phyloP scores from a whole-genome alignment of 2,329 filamentous ascomycete genomes.

The Colletotrichum sublineola region DNA sequence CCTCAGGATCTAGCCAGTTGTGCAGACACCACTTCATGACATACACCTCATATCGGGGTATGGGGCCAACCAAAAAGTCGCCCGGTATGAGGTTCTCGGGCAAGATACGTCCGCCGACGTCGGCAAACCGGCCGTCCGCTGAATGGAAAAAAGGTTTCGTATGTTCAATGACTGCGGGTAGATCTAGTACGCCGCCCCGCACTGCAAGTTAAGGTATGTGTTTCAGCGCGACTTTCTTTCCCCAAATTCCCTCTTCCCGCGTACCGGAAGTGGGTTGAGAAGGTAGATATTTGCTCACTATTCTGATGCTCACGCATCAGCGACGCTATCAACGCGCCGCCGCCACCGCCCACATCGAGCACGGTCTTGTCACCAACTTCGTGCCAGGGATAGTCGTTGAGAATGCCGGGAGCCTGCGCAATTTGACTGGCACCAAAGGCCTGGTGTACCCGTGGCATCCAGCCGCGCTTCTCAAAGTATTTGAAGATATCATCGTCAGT shows the following conservation, averaged over 20 bases:
- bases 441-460: constrained; percentile 51
- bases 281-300: too few species aligned
- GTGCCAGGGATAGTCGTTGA: constrained; percentile 57
- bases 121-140: constrained; percentile 48
- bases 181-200: constrained; percentile 54
- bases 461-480: constrained; percentile 53
- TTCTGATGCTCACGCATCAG: constrained; percentile 47
- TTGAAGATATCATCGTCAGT: constrained; percentile 57
- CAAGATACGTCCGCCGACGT: constrained; percentile 50
- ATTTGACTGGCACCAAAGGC: constrained; percentile 54
- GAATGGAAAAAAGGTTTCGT: constrained; percentile 46
- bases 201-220: constrained; percentile 43
- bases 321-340: constrained; percentile 52
- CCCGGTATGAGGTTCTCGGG: constrained; percentile 49
- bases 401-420: constrained; percentile 55
- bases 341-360: constrained; percentile 57
- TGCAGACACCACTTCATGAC: constrained; percentile 58
- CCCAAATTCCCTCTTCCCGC: too few species aligned
- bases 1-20: constrained; percentile 55
- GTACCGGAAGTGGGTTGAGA: too few species aligned
- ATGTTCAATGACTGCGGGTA: constrained; percentile 51
- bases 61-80: constrained; percentile 55
- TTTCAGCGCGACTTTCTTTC: too few species aligned
- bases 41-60: constrained; percentile 45
- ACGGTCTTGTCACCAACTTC: constrained; percentile 51